Evolutionary conservation across 2,329 filamentous ascomycete genomes (phyloP).

Genomic region (Lachnellula occidentalis): DNA sequence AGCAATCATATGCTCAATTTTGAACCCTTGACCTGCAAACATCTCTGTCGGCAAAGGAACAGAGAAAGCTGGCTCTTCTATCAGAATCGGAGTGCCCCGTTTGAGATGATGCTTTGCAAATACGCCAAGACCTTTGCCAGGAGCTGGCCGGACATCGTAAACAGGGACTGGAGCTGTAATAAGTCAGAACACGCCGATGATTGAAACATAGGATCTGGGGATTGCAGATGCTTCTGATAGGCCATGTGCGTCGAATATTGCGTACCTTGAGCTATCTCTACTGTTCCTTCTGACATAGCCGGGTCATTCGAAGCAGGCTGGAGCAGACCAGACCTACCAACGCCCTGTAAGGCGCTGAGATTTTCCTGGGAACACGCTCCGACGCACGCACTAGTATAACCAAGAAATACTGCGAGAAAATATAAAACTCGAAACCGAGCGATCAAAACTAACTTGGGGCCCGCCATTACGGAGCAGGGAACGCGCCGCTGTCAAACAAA

Average conservation of each 20-base stretch:
- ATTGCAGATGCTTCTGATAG: not conserved
- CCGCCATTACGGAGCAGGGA: not conserved
- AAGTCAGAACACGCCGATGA: not conserved
- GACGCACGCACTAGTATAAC: not conserved
- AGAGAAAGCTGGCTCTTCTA: slow-evolving; percentile 34
- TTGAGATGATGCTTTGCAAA: slow-evolving; percentile 34
- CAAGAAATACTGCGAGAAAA: not conserved
- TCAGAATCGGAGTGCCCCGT: slow-evolving; percentile 35
- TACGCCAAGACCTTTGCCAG: slow-evolving; percentile 38
- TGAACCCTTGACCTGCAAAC: slow-evolving; percentile 30
- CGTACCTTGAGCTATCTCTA: not conserved
- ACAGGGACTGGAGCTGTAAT: not conserved
- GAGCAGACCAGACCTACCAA: not conserved
- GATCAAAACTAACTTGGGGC: not conserved
- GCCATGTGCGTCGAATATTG: not conserved
- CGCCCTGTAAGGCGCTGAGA: not conserved
- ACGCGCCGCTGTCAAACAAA: too few relatives aligned
- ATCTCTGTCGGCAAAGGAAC: slow-evolving; percentile 23
- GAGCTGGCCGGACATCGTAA: slow-evolving; percentile 28
- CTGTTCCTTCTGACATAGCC: not conserved
- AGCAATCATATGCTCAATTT: slow-evolving; percentile 31
- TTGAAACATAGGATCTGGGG: too few relatives aligned
- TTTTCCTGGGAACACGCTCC: not conserved
- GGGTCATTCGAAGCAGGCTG: not conserved
- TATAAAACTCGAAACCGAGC: not conserved